Percentiles rank a stretch among this genome's conserved stretches.
phyloP scores from a whole-genome alignment of 2,329 filamentous ascomycete genomes.

The Xylaria sp. region DNA sequence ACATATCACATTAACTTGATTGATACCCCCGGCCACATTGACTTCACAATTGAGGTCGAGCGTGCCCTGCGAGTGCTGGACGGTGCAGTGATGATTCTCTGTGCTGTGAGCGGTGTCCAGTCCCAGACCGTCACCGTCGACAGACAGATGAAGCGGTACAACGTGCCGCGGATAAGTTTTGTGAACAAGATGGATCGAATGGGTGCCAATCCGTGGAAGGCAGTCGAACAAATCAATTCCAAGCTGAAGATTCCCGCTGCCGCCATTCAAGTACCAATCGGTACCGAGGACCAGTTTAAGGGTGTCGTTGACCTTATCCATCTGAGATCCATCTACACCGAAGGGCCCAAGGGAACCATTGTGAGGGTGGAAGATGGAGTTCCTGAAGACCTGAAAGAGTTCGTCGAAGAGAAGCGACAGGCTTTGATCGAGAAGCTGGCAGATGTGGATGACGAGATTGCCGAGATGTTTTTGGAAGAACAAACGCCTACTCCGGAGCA shows the following conservation, averaged over 20 bases:
- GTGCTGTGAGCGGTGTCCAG: conserved; percentile 96
- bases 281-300: conserved; percentile 88
- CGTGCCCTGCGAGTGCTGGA: conserved; percentile 93
- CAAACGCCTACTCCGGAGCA: conserved; percentile 80
- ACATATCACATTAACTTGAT: conserved; percentile 98
- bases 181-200: conserved; percentile 99
- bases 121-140: conserved; percentile 98
- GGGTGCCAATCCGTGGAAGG: conserved; percentile 98
- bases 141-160: conserved; percentile 98
- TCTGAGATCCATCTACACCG: conserved; percentile 94
- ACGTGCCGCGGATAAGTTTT: conserved; percentile 93
- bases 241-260: conserved; percentile 95
- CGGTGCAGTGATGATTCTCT: conserved; percentile 98
- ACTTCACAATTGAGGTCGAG: conserved; percentile 99
- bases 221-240: conserved; percentile 95
- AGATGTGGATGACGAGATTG: conserved; percentile 97
- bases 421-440: conserved; percentile 93
- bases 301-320: conserved; percentile 92
- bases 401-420: conserved; percentile 84
- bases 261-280: conserved; percentile 94
- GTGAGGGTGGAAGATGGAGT: conserved; percentile 83
- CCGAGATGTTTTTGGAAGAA: conserved; percentile 93
- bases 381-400: conserved; percentile 78
- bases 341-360: conserved; percentile 82
- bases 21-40: conserved; percentile 97